Base-by-base conservation (phyloP, 2,329 filamentous ascomycete genomes). In the Septoria petroselini region DNA sequence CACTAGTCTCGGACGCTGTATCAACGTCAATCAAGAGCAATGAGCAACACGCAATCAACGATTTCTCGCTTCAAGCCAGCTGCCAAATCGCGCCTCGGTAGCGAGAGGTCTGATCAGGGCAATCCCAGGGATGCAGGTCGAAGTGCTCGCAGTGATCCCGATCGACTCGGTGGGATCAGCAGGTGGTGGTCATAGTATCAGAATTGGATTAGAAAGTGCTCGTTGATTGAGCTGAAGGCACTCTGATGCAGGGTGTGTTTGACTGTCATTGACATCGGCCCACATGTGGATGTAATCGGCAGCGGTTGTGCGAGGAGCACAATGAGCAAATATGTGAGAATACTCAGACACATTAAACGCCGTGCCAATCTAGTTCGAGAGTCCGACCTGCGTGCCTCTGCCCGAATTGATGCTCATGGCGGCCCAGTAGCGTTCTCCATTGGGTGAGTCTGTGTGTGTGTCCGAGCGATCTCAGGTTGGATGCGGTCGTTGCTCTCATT, bases 331-430 rank as follows among this genome's bases (percentile, higher is more conserved):
- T 27, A 72, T 63, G 34, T 79, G 79, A 0, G 76, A 77, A 17
- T 80, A 74, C 45, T 71, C 50, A 3, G 63, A 62, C 15, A 79
- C 80, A 53, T 81, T 68, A 2, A 69, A 61, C 47, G 73, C 71
- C 2, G 74, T 78, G 29, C 79, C 80, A 49, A 74, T 76, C 80
- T 79, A 83, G 64, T 78, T 76, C 23, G 63, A 71, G 62, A 81
- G 72, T 2, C 71, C 76, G 58, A 83, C 72, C 51, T 73, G 63
- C 6, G 82, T 76, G 23, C 80, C 80, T 54, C 73, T 58, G 18
- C 80, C 80, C 1, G 62, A 55, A 2, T 68, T 62, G 0, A 65
- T 55, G 30, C 52, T 59, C 70, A 74, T 73, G 48, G 68, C 69
- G 23, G 64, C 62, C 79, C 79, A 82, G 58, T 75, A 72, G 48